Percentiles rank a stretch among this genome's conserved stretches.
phyloP scores from a whole-genome alignment of 805 yeast genomes.

The Kuraishia hungarica region DNA sequence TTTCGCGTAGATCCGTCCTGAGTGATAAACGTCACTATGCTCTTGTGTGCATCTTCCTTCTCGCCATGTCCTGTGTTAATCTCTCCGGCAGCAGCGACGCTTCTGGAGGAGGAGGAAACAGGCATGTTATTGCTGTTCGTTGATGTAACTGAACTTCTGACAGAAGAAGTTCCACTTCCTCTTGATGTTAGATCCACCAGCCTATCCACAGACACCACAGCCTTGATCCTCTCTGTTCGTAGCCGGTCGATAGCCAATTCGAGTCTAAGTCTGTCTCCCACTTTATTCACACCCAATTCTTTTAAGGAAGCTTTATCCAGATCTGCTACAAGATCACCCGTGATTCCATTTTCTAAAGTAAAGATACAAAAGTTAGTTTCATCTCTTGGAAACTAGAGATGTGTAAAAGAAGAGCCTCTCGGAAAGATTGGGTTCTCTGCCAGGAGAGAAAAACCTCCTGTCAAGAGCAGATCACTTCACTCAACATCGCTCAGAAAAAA shows the following conservation, averaged over 20 bases:
- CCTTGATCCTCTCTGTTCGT: slow-evolving; percentile 23
- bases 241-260: slow-evolving; percentile 46
- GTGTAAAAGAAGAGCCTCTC: no score
- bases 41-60: slow-evolving; percentile 15
- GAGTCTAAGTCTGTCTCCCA: slow-evolving; percentile 77
- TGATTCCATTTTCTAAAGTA: slow-evolving; percentile 38
- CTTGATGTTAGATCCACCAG: slow-evolving; percentile 7
- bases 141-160: neutral
- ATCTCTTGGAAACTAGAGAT: no score
- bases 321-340: slow-evolving; percentile 47
- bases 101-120: neutral
- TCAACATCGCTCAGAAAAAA: neutral
- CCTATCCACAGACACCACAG: slow-evolving; percentile 10
- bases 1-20: slow-evolving; percentile 65
- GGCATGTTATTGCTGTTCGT: neutral
- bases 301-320: slow-evolving; percentile 56
- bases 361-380: neutral
- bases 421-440: no score
- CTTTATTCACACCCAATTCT: slow-evolving; percentile 64
- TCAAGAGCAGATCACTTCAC: no score
- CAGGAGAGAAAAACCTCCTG: no score
- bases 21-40: slow-evolving; percentile 53
- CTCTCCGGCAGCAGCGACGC: neutral
- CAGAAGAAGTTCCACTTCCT: neutral
- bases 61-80: neutral